These are phyloP conservation scores for Ophiocordyceps sinensis DNA, from an alignment of 2,329 filamentous ascomycete genomes.

Conservation along the genomic window DNA sequence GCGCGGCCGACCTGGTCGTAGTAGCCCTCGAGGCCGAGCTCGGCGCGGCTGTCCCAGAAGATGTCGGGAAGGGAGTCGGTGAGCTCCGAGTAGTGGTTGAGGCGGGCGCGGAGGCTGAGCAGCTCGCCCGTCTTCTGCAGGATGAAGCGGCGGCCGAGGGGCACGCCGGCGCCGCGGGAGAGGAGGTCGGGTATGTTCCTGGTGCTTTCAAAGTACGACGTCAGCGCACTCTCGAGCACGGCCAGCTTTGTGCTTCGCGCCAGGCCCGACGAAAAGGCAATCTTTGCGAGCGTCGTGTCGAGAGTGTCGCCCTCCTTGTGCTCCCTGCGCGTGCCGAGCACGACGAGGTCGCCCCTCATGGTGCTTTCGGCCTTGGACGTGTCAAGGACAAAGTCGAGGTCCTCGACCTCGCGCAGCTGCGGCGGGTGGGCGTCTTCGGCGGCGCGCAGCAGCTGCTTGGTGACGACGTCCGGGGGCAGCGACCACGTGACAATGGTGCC, in stretches of 20 bases:
- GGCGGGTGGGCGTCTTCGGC: conserved; percentile 60
- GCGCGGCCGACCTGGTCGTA: conserved; percentile 88
- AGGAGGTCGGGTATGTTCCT: conserved; percentile 68
- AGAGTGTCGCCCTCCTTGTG: conserved; percentile 27
- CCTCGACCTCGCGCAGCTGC: conserved; percentile 64
- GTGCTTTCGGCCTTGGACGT: conserved; percentile 55
- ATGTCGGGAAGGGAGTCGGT: conserved; percentile 91
- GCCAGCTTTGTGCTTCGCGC: conserved; percentile 88
- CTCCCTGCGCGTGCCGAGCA: conserved; percentile 62
- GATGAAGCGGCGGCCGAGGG: conserved; percentile 55
- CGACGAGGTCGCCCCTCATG: conserved; percentile 77
- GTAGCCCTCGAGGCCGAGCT: conserved; percentile 82
- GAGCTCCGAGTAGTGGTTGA: conserved; percentile 94
- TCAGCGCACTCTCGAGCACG: conserved; percentile 71
- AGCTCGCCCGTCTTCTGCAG: conserved; percentile 89
- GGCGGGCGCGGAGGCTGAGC: conserved; percentile 72
- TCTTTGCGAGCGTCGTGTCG: conserved; percentile 68
- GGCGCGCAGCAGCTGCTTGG: conserved; percentile 58
- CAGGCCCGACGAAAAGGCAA: conserved; percentile 89
- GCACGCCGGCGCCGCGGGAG: conserved; percentile 39
- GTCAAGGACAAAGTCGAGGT: conserved; percentile 78
- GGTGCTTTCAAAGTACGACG: conserved; percentile 76
- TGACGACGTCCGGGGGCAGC: conserved; percentile 61
- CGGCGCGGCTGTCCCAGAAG: conserved; percentile 87
- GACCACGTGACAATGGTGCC: conserved; percentile 91